These are phyloP conservation scores for Acacia confusa DNA, from an alignment of 306 rosid genomes.

Conservation along the genomic window DNA sequence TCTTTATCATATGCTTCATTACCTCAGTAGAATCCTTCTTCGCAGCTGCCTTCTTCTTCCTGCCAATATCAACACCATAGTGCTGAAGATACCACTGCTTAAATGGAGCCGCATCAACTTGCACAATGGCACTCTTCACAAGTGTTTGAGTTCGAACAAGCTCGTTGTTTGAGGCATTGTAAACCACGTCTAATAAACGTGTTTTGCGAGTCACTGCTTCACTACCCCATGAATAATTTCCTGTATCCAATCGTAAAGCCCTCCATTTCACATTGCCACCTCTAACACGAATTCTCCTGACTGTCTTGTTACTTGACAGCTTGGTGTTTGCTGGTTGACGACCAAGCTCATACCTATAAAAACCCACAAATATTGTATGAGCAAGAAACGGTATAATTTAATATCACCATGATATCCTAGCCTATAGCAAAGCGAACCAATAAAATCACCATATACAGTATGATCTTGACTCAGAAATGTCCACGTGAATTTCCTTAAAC, in stretches of 20 bases:
- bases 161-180: slow-evolving; percentile 65
- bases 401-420: neutral
- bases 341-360: slow-evolving; percentile 61
- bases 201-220: slow-evolving; percentile 58
- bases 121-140: slow-evolving; percentile 60
- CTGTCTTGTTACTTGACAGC: slow-evolving; percentile 58
- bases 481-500: neutral
- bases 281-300: slow-evolving; percentile 53
- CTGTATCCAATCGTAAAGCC: slow-evolving; percentile 59
- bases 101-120: slow-evolving; percentile 64
- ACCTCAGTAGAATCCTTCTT: slow-evolving; percentile 55
- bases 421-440: neutral
- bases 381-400: neutral
- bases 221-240: slow-evolving; percentile 59
- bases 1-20: neutral
- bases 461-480: neutral
- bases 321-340: slow-evolving; percentile 63
- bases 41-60: slow-evolving; percentile 51
- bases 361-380: neutral
- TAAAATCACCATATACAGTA: neutral
- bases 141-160: slow-evolving; percentile 62
- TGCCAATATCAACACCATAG: slow-evolving; percentile 58
- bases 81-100: slow-evolving; percentile 70
- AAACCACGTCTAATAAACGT: slow-evolving; percentile 56
- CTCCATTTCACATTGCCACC: slow-evolving; percentile 71